These are phyloP conservation scores for Urtica urens DNA, from an alignment of 306 rosid genomes.

Conservation along the genomic window DNA sequence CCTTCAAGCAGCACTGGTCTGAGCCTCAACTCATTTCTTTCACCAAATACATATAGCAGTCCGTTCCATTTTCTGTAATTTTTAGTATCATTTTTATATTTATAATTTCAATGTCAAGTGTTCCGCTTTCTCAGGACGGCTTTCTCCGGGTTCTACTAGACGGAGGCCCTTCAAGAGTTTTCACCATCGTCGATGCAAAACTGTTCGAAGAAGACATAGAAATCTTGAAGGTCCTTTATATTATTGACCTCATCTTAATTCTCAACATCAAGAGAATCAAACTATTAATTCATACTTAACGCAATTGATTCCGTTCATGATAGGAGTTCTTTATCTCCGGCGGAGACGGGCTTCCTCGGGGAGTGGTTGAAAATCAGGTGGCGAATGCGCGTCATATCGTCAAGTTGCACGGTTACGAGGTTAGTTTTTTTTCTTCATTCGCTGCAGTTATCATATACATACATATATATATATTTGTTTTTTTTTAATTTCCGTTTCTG, in stretches of 20 bases:
- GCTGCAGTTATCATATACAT: slow-evolving; percentile 1
- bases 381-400: slow-evolving; percentile 66
- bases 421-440: slow-evolving; percentile 28
- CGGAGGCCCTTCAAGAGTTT: slow-evolving; percentile 77
- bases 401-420: slow-evolving; percentile 78
- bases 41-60: slow-evolving; percentile 10
- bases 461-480: background rate
- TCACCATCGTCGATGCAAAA: slow-evolving; percentile 57
- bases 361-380: slow-evolving; percentile 92
- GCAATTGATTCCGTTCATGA: slow-evolving; percentile 10
- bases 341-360: slow-evolving; percentile 98
- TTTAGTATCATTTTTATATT: no score
- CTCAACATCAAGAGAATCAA: no score
- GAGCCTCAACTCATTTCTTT: slow-evolving; percentile 16
- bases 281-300: background rate
- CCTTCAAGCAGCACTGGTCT: slow-evolving; percentile 93
- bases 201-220: slow-evolving; percentile 90
- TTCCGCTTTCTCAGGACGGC: slow-evolving; percentile 63
- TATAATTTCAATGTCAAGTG: no score
- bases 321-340: slow-evolving; percentile 97
- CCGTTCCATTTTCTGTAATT: no score
- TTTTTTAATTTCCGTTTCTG: background rate
- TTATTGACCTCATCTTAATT: slow-evolving; percentile 2
- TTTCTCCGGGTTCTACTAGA: slow-evolving; percentile 82
- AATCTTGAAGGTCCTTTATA: slow-evolving; percentile 58